A percentile compares a stretch with the other conserved stretches of the same genome.
Conservation (phyloP, 495 filamentous ascomycete genomes). For the Xylaria bambusicola region DNA sequence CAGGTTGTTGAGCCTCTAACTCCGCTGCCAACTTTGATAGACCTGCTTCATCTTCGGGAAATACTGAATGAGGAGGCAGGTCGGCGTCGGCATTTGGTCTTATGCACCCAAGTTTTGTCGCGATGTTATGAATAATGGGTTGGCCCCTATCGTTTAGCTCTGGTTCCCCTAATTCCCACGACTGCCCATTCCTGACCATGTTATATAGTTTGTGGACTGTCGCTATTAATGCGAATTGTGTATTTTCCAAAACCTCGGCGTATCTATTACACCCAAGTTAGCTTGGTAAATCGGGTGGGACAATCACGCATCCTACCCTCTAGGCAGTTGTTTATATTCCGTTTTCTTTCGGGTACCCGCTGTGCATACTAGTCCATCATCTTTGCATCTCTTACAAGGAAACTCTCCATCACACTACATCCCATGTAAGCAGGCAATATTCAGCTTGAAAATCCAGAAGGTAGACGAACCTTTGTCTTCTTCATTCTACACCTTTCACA, state of each 20-base stretch:
- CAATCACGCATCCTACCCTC: constrained; percentile 41
- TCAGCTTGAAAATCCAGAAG: not conserved
- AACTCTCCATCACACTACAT: constrained; percentile 66
- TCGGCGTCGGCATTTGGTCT: constrained; percentile 56
- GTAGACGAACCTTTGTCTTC: constrained; percentile 63
- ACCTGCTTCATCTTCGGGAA: constrained; percentile 56
- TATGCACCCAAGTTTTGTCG: constrained; percentile 58
- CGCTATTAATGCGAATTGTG: constrained; percentile 56
- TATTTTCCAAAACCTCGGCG: constrained; percentile 60
- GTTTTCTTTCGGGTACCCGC: constrained; percentile 60
- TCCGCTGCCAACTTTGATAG: constrained; percentile 52
- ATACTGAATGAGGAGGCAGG: constrained; percentile 52
- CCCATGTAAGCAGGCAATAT: constrained; percentile 19
- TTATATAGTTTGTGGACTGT: constrained; percentile 61
- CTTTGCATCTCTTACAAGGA: constrained; percentile 68
- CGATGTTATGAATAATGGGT: constrained; percentile 59
- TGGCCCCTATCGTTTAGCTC: constrained; percentile 58
- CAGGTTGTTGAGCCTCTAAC: constrained; percentile 45
- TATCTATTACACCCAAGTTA: constrained; percentile 45
- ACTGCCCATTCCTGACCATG: constrained; percentile 56
- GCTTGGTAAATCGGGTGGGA: constrained; percentile 13
- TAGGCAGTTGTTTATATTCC: constrained; percentile 59
- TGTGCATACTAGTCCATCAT: constrained; percentile 59
- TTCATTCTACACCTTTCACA: constrained; percentile 72
- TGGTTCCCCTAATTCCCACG: constrained; percentile 57